A percentile compares a stretch with the other conserved stretches of the same genome.
These are phyloP conservation scores for Dysphania ambrosioides DNA, from an alignment of 148 eudicot genomes.

Conservation along the genomic window DNA sequence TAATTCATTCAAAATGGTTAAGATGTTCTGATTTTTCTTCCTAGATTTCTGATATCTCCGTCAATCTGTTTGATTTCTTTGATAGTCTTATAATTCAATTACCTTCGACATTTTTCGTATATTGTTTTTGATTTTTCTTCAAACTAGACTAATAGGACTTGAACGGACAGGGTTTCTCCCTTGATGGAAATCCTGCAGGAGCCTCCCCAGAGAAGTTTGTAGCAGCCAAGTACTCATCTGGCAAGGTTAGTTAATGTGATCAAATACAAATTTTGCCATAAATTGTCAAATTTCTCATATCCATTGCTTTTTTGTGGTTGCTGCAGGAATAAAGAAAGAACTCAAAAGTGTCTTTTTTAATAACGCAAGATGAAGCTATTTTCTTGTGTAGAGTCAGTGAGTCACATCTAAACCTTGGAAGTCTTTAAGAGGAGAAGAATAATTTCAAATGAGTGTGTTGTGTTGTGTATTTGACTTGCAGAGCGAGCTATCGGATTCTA, in stretches of 20 bases:
- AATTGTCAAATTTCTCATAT: constrained; percentile 20
- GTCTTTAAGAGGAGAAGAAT: constrained; percentile 40
- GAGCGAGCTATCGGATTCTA: constrained; percentile 75
- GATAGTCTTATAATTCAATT: not conserved
- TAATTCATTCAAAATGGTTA: not conserved
- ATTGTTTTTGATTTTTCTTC: not conserved
- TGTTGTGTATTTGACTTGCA: constrained; percentile 69
- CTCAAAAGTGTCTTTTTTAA: constrained; percentile 41
- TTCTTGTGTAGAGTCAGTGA: constrained; percentile 28
- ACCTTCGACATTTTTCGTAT: not conserved
- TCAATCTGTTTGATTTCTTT: not conserved
- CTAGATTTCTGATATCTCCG: not conserved
- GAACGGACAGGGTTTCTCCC: constrained; percentile 70
- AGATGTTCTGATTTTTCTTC: not conserved
- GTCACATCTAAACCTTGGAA: constrained; percentile 41
- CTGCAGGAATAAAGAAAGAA: constrained; percentile 72
- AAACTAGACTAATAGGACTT: not conserved
- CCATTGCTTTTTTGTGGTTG: constrained; percentile 43
- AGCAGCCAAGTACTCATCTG: constrained; percentile 83
- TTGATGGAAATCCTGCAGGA: constrained; percentile 43
- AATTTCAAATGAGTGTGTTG: constrained; percentile 37
- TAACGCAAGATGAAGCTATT: constrained; percentile 55
- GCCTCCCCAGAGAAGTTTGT: constrained; percentile 71
- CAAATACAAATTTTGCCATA: not conserved
- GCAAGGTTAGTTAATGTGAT: constrained; percentile 47